These are phyloP conservation scores for Thelonectria rubi DNA, from an alignment of 2,329 filamentous ascomycete genomes.

Conservation along the genomic window DNA sequence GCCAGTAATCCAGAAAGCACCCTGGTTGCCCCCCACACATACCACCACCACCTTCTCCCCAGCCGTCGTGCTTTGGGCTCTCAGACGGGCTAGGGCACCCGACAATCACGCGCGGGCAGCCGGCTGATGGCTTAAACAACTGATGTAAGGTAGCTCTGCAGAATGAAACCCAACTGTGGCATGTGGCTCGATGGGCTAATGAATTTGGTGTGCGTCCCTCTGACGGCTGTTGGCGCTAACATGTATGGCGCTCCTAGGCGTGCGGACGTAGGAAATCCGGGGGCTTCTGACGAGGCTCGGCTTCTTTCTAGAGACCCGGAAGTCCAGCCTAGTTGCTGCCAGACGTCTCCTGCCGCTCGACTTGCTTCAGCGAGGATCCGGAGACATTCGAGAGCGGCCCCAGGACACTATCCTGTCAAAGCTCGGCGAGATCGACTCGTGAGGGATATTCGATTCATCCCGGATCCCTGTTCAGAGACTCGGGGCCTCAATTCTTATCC, in stretches of 20 bases:
- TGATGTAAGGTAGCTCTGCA: slow-evolving; percentile 14
- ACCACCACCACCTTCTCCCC: slow-evolving; percentile 16
- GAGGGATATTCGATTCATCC: slow-evolving; percentile 24
- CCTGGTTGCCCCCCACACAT: slow-evolving; percentile 18
- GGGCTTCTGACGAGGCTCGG: not conserved
- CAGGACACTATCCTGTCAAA: not conserved
- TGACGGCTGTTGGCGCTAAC: slow-evolving; percentile 32
- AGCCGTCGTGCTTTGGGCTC: slow-evolving; percentile 1
- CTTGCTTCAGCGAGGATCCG: not conserved
- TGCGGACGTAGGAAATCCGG: slow-evolving; percentile 6
- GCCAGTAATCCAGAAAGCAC: slow-evolving; percentile 16
- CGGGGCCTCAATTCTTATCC: not conserved
- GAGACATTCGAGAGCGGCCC: not conserved
- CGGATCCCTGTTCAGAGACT: slow-evolving; percentile 12
- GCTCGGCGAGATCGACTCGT: not conserved
- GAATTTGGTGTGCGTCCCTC: slow-evolving; percentile 27
- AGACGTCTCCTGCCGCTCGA: slow-evolving; percentile 2
- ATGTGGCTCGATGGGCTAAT: slow-evolving; percentile 8
- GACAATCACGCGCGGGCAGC: slow-evolving; percentile 10
- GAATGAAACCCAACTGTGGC: slow-evolving; percentile 11
- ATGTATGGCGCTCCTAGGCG: not conserved
- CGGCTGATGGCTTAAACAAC: slow-evolving; percentile 4
- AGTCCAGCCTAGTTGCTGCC: slow-evolving; percentile 6
- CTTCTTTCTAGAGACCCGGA: not conserved
- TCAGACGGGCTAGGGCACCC: not conserved